Evolutionary conservation across 257 asterid species (phyloP).

Genomic region (Petunia secreta): DNA sequence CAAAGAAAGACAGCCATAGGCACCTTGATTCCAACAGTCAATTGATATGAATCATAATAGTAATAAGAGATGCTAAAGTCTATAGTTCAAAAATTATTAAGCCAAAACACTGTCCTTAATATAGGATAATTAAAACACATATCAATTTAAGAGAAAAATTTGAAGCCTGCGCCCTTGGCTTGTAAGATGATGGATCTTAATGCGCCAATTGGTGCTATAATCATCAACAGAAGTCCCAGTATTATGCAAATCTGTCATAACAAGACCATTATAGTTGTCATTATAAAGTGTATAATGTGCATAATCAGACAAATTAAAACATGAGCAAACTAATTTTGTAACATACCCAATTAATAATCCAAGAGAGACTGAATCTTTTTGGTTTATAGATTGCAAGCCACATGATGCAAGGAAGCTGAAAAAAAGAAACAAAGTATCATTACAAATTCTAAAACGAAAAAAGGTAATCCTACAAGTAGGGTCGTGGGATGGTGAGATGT

Average conservation of each 20-base stretch:
- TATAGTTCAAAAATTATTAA: too few relatives aligned
- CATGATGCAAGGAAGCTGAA: conserved; percentile 37
- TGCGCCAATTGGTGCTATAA: conserved; percentile 57
- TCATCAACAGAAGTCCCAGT: conserved; percentile 45
- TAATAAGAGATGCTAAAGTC: too few relatives aligned
- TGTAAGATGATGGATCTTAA: conserved; percentile 45
- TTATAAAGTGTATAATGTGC: background rate
- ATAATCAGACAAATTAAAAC: background rate
- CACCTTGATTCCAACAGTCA: too few relatives aligned
- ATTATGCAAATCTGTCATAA: conserved; percentile 48
- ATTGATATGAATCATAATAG: too few relatives aligned
- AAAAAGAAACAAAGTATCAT: background rate
- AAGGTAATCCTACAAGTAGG: background rate
- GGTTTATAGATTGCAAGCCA: conserved; percentile 35
- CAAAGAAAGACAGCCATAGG: too few relatives aligned
- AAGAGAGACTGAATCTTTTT: conserved; percentile 31
- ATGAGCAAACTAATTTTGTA: conserved; percentile 15
- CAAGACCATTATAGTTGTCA: background rate
- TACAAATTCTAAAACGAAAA: too few relatives aligned
- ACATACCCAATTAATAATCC: conserved; percentile 35
- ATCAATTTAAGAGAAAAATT: conserved; percentile 39
- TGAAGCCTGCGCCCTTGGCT: conserved; percentile 39
- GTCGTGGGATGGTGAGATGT: too few relatives aligned
- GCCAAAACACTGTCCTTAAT: too few relatives aligned
- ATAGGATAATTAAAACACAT: too few relatives aligned